phyloP scores from a whole-genome alignment of 345 rosid genomes.

The Cochlearia excelsa region DNA sequence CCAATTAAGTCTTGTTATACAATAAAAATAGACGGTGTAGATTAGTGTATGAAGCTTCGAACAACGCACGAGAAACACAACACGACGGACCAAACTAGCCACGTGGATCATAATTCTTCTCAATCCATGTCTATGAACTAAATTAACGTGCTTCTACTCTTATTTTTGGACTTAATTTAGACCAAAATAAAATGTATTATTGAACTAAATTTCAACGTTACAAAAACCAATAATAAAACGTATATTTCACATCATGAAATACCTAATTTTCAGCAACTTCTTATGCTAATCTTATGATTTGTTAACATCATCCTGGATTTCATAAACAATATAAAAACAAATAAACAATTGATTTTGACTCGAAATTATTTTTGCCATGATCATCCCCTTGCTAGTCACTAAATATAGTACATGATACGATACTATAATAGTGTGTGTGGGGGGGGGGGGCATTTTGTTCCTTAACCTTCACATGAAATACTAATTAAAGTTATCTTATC shows the following conservation, averaged over 20 bases:
- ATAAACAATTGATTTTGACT: too few species aligned
- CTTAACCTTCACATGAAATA: too few species aligned
- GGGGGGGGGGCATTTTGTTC: too few species aligned
- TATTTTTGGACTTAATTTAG: background rate
- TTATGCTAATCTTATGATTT: constrained; percentile 6
- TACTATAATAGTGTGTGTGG: too few species aligned
- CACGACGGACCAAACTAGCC: constrained; percentile 25
- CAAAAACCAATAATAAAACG: background rate
- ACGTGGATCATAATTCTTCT: constrained; percentile 19
- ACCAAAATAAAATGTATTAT: background rate
- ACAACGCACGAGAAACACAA: constrained; percentile 40
- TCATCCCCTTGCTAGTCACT: too few species aligned
- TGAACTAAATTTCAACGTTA: background rate
- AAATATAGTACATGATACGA: too few species aligned
- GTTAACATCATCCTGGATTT: background rate
- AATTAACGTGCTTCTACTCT: background rate
- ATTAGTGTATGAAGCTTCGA: constrained; percentile 9
- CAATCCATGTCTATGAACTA: background rate
- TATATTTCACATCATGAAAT: constrained; percentile 15
- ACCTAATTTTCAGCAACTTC: constrained; percentile 11
- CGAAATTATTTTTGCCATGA: too few species aligned
- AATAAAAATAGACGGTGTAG: too few species aligned
- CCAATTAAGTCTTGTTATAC: too few species aligned
- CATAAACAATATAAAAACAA: background rate
- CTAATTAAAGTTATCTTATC: too few species aligned